phyloP scores from a whole-genome alignment of 2,329 filamentous ascomycete genomes.

The Helotiales sp. region DNA sequence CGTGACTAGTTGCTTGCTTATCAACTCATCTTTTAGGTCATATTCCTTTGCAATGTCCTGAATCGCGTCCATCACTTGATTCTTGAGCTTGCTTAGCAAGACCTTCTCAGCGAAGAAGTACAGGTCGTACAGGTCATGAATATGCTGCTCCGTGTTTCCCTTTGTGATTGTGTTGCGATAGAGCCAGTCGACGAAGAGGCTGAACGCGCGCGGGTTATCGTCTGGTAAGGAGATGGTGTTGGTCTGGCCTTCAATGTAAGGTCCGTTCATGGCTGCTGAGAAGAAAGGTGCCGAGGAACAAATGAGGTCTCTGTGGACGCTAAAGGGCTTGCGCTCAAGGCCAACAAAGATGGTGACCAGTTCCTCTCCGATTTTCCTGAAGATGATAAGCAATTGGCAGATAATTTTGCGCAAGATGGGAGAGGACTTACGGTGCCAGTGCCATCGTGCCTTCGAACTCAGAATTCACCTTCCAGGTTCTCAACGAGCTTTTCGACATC shows the following conservation, averaged over 20 bases:
- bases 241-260: not conserved
- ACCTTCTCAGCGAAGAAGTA: conserved; percentile 13
- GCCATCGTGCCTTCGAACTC: no score
- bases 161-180: not conserved
- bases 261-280: not conserved
- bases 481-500: no score
- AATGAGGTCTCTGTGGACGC: not conserved
- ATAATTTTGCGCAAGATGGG: no score
- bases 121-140: conserved; percentile 7
- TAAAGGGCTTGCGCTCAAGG: not conserved
- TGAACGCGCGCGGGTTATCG: not conserved
- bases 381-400: not conserved
- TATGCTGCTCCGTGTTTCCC: not conserved
- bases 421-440: no score
- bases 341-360: not conserved
- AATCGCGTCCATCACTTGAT: conserved; percentile 6
- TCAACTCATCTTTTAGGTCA: no score
- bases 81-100: not conserved
- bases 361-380: not conserved
- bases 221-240: not conserved
- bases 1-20: no score
- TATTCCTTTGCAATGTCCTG: not conserved
- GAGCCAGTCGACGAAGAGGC: not conserved
- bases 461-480: no score
- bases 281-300: not conserved